Evolutionary conservation across 192 early-diverging fungal genomes (phyloP), one percentile per base, ranked within the genome.

Genomic region (Podochytrium sp.): DNA sequence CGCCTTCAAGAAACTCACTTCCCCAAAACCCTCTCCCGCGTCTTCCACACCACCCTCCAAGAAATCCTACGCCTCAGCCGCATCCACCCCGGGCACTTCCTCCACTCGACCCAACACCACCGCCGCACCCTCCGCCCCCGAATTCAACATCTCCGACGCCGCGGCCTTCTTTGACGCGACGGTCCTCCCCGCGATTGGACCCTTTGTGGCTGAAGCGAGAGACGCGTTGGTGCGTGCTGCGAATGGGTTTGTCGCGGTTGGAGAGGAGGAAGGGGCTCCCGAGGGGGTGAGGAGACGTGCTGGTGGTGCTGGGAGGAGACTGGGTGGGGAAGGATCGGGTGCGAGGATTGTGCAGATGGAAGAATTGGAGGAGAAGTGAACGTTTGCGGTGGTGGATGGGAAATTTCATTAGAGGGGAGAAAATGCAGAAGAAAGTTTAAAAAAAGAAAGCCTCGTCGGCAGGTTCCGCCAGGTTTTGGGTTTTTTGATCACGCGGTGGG

Each of bases 141-240:
- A 10, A 3, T 69, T 69, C 35, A 39, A 69, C 40, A 51, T 69
- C 18, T 27, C n/a, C n/a, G 66, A 69, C 34, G 66, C 66, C 1
- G 30, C 47, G 7, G 35, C 66, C 27, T 69, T 69, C 30, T 55
- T 69, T 14, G 66, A 69, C 37, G 66, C 51, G 5, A 69, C 66
- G 18, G 51, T 41, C 1, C 12, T 69, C 29, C 66, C 66, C 16
- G 66, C 66, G 0, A 33, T 69, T 51, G 66, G 66, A 18, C 66
- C 66, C 10, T 55, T 69, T 69, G 66, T 69, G 16, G 66, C 66
- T 4, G 66, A 69, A 35, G 66, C 66, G 20, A 7, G 66, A 7
- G 53, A 69, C 35, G 66, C 52, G 6, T 23, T 69, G 16, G 52
- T 69, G 47, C 47, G 51, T 1, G 51, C 30, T 16, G 66, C 66